Evolutionary conservation across 352 stramenopile species (phyloP).

Genomic region (Globisporangium splendens): DNA sequence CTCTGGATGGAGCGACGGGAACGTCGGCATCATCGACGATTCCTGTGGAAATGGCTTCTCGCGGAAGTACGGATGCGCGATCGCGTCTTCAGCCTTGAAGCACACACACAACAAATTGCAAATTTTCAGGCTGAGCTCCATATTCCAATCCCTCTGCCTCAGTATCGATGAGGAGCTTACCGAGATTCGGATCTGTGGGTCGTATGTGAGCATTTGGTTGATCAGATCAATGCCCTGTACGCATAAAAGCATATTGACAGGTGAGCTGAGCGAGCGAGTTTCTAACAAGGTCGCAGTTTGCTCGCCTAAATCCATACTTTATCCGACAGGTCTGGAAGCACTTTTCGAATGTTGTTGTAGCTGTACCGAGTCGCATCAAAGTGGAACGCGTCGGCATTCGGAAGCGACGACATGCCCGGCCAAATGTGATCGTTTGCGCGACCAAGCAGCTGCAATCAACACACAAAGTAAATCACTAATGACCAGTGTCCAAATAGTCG

Average conservation of each 20-base stretch:
- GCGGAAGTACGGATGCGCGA: conserved; percentile 58
- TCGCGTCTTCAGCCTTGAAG: conserved; percentile 35
- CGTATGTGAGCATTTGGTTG: conserved; percentile 46
- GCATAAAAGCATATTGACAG: conserved; percentile 2
- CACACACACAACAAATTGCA: neutral
- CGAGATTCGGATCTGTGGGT: conserved; percentile 44
- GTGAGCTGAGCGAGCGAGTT: neutral
- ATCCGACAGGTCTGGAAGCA: conserved; percentile 36
- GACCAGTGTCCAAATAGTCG: neutral
- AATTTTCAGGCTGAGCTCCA: too few relatives aligned
- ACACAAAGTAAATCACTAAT: neutral
- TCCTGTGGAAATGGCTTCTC: conserved; percentile 64
- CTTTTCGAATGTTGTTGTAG: conserved; percentile 34
- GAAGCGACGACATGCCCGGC: conserved; percentile 45
- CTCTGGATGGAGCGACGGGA: conserved; percentile 50
- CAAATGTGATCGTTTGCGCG: conserved; percentile 57
- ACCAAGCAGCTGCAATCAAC: conserved; percentile 35
- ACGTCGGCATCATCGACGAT: conserved; percentile 58
- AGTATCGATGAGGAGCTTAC: conserved; percentile 15
- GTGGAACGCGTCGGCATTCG: conserved; percentile 33
- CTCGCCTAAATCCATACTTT: conserved; percentile 14
- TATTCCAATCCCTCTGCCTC: too few relatives aligned
- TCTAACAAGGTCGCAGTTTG: too few relatives aligned
- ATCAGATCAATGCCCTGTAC: conserved; percentile 41
- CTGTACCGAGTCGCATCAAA: conserved; percentile 30